A percentile compares a stretch with the other conserved stretches of the same genome.
These are phyloP conservation scores for Berberis thunbergii DNA, from an alignment of 164 flowering plant genomes.

Conservation along the genomic window DNA sequence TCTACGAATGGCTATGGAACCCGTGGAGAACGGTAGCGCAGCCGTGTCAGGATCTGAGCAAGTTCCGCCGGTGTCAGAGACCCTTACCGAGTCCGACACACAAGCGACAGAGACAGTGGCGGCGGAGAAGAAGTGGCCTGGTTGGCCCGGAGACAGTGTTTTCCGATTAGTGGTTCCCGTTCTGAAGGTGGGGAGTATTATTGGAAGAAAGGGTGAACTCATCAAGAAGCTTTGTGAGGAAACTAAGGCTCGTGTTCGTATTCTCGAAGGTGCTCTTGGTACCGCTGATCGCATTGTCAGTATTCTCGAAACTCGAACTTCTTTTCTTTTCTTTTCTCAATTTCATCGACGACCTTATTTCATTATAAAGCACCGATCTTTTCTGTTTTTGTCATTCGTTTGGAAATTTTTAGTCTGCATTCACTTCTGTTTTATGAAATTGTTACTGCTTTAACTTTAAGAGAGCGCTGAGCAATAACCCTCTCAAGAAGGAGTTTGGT, in stretches of 20 bases:
- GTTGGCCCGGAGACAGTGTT: slow-evolving; percentile 44
- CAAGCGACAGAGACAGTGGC: too few species aligned
- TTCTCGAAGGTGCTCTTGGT: slow-evolving; percentile 66
- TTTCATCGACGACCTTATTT: background rate
- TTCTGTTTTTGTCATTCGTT: background rate
- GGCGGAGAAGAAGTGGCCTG: background rate
- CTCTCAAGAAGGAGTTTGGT: too few species aligned
- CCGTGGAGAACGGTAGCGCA: background rate
- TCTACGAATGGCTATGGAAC: background rate
- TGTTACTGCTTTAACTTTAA: too few species aligned
- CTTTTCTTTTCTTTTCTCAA: background rate
- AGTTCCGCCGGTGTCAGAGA: background rate
- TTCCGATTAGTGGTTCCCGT: slow-evolving; percentile 80
- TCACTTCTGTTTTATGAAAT: too few species aligned
- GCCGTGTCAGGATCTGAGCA: background rate
- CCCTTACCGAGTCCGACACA: background rate
- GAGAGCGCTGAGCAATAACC: too few species aligned
- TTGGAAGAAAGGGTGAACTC: slow-evolving; percentile 88
- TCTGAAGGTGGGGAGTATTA: slow-evolving; percentile 78
- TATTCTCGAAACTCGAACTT: background rate
- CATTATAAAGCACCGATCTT: background rate
- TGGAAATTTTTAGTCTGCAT: too few species aligned
- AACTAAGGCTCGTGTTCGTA: slow-evolving; percentile 74
- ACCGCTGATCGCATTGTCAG: slow-evolving; percentile 77
- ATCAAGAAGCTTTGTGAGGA: slow-evolving; percentile 91